phyloP scores from a whole-genome alignment of 2,329 filamentous ascomycete species.

The Tolypocladium ovalisporum region DNA sequence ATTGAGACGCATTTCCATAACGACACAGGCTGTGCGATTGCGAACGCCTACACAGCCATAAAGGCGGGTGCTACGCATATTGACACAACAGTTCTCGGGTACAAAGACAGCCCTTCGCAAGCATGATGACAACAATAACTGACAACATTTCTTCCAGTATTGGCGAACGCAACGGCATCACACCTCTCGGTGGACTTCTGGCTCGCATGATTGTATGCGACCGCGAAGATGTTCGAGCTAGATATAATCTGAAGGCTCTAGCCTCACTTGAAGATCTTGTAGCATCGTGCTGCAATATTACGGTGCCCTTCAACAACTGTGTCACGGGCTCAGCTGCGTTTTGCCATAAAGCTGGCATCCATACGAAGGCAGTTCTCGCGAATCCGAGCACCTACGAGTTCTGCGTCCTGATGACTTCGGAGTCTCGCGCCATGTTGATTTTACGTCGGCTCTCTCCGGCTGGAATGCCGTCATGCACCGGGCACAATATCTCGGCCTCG shows the following conservation, averaged over 20 bases:
- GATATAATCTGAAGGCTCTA: neutral
- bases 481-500: neutral
- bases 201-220: neutral
- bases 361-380: neutral
- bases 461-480: neutral
- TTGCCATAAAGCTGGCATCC: neutral
- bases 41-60: neutral
- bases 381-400: neutral
- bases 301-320: neutral
- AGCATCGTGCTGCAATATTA: neutral
- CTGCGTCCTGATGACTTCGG: neutral
- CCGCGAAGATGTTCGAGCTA: neutral
- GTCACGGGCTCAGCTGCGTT: neutral
- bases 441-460: neutral
- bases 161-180: neutral
- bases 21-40: neutral
- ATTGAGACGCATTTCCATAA: neutral
- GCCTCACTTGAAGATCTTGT: neutral
- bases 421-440: neutral
- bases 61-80: neutral
- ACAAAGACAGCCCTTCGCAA: neutral
- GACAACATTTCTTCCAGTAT: neutral
- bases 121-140: neutral
- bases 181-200: neutral
- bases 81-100: neutral